These are phyloP conservation scores for Termitomyces sp. DNA, from an alignment of 768 basidiomycete species.

Conservation along the genomic window DNA sequence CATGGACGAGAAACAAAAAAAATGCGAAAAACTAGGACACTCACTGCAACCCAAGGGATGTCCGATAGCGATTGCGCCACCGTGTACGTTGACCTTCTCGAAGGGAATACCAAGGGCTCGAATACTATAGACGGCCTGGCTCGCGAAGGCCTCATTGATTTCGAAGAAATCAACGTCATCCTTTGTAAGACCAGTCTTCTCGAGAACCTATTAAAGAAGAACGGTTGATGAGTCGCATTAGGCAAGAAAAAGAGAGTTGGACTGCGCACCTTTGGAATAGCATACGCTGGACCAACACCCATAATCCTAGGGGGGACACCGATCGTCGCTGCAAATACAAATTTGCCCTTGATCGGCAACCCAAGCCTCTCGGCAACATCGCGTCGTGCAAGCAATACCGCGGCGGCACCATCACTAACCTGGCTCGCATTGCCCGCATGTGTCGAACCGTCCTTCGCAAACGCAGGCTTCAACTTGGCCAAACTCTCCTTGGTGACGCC, in stretches of 20 bases:
- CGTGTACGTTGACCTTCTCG: conserved; percentile 80
- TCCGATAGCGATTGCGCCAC: conserved; percentile 87
- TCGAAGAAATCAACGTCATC: conserved; percentile 87
- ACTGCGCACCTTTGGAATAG: background rate
- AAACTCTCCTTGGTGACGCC: conserved; percentile 79
- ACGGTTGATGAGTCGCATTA: too few relatives aligned
- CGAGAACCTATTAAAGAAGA: conserved; percentile 32
- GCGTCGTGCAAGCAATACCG: background rate
- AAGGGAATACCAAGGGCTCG: conserved; percentile 64
- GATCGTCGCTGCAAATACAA: background rate
- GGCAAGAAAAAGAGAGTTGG: too few relatives aligned
- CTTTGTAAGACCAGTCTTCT: conserved; percentile 55
- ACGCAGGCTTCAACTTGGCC: conserved; percentile 78
- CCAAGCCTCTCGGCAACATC: background rate
- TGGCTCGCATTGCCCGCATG: background rate
- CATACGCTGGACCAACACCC: background rate
- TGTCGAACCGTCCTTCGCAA: conserved; percentile 67
- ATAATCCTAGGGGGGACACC: background rate
- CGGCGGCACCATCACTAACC: background rate
- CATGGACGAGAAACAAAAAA: too few relatives aligned
- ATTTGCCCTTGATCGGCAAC: background rate
- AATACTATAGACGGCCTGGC: conserved; percentile 71
- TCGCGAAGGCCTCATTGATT: conserved; percentile 90
- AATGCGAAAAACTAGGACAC: conserved; percentile 21
- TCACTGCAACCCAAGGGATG: conserved; percentile 83